These are phyloP conservation scores for Penicillium tannophilum DNA, from an alignment of 495 filamentous ascomycete genomes.

Conservation along the genomic window DNA sequence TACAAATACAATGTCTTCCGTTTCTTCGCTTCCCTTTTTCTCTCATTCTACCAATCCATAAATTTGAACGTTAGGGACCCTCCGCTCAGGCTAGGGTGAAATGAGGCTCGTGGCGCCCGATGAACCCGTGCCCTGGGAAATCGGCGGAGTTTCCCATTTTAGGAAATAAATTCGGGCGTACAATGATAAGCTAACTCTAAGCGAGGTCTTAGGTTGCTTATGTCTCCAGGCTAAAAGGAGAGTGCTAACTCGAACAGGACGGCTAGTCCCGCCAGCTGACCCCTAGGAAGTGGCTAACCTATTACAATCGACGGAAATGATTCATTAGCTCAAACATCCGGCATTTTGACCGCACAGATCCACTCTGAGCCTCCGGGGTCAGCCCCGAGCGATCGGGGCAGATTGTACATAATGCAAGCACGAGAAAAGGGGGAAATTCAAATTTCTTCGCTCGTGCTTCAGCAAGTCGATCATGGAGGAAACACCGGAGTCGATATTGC, in stretches of 20 bases:
- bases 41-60: no score
- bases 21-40: no score
- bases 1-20: no score
- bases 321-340: background rate
- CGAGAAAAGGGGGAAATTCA: background rate
- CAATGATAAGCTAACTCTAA: background rate
- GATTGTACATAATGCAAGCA: background rate
- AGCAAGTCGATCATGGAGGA: background rate
- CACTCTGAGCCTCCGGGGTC: background rate
- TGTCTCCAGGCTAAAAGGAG: background rate
- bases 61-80: no score
- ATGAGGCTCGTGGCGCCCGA: background rate
- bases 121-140: background rate
- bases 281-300: background rate
- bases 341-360: background rate
- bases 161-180: background rate
- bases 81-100: background rate
- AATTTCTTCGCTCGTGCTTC: no score
- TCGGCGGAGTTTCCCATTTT: background rate
- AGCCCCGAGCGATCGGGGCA: no score
- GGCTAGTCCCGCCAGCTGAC: no score
- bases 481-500: background rate
- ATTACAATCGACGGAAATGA: background rate
- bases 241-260: background rate
- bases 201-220: background rate